phyloP scores from a whole-genome alignment of 768 basidiomycete species.

The Sporobolomyces pararoseus region DNA sequence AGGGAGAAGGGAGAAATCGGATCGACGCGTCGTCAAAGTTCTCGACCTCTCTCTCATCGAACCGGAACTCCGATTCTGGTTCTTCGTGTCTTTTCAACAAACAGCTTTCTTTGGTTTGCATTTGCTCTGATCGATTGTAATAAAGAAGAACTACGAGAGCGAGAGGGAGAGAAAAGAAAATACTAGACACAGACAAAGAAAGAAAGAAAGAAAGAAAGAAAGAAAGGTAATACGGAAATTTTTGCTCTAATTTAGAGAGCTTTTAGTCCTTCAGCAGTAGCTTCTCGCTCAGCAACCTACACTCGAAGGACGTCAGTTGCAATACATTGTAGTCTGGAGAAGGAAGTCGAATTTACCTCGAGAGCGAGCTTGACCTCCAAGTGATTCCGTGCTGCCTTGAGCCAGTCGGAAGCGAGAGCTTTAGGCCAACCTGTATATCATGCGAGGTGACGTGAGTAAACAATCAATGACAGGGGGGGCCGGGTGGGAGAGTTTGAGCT shows the following conservation, averaged over 20 bases:
- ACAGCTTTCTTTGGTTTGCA: no score
- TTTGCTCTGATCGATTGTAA: no score
- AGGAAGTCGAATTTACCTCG: slow-evolving; percentile 56
- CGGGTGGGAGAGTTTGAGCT: slow-evolving; percentile 43
- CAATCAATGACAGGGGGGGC: no score
- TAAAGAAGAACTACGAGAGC: not conserved
- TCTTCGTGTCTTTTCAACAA: no score
- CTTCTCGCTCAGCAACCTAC: slow-evolving; percentile 39
- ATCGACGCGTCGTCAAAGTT: not conserved
- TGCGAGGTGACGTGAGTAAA: not conserved
- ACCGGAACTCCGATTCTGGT: no score
- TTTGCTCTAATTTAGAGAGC: slow-evolving; percentile 8
- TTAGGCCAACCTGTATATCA: slow-evolving; percentile 57
- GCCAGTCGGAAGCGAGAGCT: slow-evolving; percentile 69
- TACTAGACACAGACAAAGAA: not conserved
- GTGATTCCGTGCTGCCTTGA: slow-evolving; percentile 78
- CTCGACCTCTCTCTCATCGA: not conserved
- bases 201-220: not conserved
- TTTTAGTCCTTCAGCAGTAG: slow-evolving; percentile 36
- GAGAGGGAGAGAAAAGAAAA: no score
- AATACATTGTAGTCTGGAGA: no score
- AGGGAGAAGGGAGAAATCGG: not conserved
- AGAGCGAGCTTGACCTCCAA: slow-evolving; percentile 89
- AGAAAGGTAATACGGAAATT: not conserved
- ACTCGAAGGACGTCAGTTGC: no score